Conservation (phyloP, 305 asterid species). For the Solanum chacoense region DNA sequence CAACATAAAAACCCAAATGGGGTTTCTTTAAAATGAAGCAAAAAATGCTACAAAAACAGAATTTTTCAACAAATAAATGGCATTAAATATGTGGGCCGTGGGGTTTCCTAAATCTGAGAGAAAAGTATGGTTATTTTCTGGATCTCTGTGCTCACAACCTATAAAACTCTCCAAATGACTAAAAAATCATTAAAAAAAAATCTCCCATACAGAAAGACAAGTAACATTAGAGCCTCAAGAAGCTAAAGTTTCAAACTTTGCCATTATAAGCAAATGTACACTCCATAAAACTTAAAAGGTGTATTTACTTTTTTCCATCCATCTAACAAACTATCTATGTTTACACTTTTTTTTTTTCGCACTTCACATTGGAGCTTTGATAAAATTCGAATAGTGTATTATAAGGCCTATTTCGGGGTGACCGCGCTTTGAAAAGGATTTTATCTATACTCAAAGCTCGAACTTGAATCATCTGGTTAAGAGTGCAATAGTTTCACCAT, state of each 20-base stretch:
- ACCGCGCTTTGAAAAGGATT: no score
- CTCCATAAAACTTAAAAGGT: not conserved
- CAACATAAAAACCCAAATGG: not conserved
- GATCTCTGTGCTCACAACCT: not conserved
- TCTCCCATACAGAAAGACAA: not conserved
- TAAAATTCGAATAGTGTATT: no score
- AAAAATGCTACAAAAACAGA: not conserved
- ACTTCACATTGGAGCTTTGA: not conserved
- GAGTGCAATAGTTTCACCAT: no score
- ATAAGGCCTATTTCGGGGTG: no score
- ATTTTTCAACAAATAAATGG: not conserved
- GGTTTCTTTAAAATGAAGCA: not conserved
- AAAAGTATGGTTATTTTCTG: conserved; percentile 7
- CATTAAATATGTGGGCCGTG: conserved; percentile 3
- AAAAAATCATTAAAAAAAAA: not conserved
- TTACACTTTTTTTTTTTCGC: not conserved
- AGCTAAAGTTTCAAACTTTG: not conserved
- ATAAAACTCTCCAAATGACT: not conserved
- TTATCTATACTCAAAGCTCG: no score
- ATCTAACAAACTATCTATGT: not conserved
- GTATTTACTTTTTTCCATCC: not conserved
- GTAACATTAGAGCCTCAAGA: not conserved
- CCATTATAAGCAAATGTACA: not conserved
- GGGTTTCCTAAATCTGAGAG: conserved; percentile 21
- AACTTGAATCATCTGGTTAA: no score